Evolutionary conservation across 805 yeast species (phyloP).

Genomic region (Yarrowia sp.): DNA sequence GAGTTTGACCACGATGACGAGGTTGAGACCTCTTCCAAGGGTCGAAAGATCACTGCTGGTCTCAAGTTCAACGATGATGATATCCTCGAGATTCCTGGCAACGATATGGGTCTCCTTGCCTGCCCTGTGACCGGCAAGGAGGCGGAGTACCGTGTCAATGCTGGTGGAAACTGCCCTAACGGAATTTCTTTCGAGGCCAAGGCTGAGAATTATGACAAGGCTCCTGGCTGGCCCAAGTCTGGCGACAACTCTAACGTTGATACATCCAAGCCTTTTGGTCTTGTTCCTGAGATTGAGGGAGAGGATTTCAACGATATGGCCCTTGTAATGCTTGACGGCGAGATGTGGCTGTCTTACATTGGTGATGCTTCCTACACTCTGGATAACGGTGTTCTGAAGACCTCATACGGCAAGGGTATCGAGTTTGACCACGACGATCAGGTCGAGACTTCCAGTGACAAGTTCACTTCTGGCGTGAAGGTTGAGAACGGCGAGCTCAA

Average conservation of each 20-base stretch:
- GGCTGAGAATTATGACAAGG: slow-evolving; percentile 16
- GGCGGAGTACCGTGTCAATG: slow-evolving; percentile 3
- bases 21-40: slow-evolving; percentile 28
- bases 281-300: slow-evolving; percentile 1
- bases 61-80: slow-evolving; percentile 9
- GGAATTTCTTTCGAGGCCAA: slow-evolving; percentile 25
- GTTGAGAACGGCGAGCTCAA: slow-evolving; percentile 24
- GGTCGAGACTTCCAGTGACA: slow-evolving; percentile 14
- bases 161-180: slow-evolving; percentile 6
- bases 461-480: slow-evolving; percentile 9
- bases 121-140: slow-evolving; percentile 27
- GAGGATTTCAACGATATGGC: slow-evolving; percentile 14
- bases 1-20: slow-evolving; percentile 28
- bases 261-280: slow-evolving; percentile 32
- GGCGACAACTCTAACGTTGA: slow-evolving; percentile 14
- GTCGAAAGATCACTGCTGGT: slow-evolving; percentile 12
- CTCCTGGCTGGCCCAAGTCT: slow-evolving; percentile 28
- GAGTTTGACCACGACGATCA: slow-evolving; percentile 30
- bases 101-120: slow-evolving; percentile 30
- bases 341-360: slow-evolving; percentile 17
- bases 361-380: slow-evolving; percentile 24
- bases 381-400: slow-evolving; percentile 18
- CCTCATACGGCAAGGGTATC: slow-evolving; percentile 27
- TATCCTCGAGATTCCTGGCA: slow-evolving; percentile 19
- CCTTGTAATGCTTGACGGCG: slow-evolving; percentile 27